Evolutionary conservation across 768 basidiomycete genomes (phyloP), one percentile per base, ranked within the genome.

Genomic region (Mrakia hoshinonis): DNA sequence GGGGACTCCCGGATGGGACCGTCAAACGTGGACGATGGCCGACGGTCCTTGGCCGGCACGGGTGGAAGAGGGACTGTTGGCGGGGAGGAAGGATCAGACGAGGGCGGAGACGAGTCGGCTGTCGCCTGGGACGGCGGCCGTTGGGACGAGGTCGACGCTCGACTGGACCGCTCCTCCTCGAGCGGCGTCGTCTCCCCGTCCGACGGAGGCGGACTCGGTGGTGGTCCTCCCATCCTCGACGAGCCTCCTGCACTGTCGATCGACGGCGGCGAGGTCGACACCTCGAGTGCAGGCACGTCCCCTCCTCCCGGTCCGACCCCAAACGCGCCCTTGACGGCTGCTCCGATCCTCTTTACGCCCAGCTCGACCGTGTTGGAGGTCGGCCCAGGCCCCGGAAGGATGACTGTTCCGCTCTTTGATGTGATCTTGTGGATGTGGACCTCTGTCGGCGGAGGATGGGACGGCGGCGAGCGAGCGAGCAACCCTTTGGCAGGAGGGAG

Each of bases 361-460:
- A 36, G 7, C 13, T 68, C n/a, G 18, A 58, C 39, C 11, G 54
- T 5, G 13, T 47, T 24, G 20, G 26, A 46, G 9, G 24, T 20
- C 22, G 47, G 47, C 4, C 26, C 64, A 13, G 64, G 64, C 4
- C 64, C 64, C 13, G 48, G 52, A 15, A 68, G 38, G 43, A 68
- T 46, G 26, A 70, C 69, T 31, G 63, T 61, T n/a, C 49, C 24
- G 18, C 51, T 51, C 61, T 63, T 36, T 4, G 47, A 22, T 9
- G 26, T 4, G 31, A 70, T 61, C 58, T 70, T 70, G n/a, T 64
- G 69, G n/a, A 70, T 24, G 61, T 70, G 60, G 48, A 70, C 36
- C 38, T 62, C 43, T 52, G 61, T 38, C 7, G 49, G 47, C 47
- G 58, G 69, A 3, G 39, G 69, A 38, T 62, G 69, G 10, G 47